These are phyloP conservation scores for Aspergillus sojae DNA, from an alignment of 2,329 filamentous ascomycete species.

Conservation along the genomic window DNA sequence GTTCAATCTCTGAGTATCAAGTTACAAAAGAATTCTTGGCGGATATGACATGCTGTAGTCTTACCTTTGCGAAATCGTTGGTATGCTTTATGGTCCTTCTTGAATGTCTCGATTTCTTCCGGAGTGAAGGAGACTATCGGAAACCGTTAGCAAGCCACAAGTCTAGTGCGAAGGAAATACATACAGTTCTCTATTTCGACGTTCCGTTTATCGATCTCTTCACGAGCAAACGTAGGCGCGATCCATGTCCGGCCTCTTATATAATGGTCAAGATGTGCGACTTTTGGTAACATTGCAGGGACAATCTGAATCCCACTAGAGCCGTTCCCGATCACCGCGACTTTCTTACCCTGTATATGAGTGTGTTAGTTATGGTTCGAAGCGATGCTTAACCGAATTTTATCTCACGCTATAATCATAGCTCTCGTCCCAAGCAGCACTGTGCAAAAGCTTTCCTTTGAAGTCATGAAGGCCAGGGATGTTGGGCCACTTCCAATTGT, in stretches of 20 bases:
- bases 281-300: constrained; percentile 44
- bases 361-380: background rate
- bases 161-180: background rate
- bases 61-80: constrained; percentile 39
- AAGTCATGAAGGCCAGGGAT: constrained; percentile 52
- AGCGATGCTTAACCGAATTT: too few species aligned
- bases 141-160: background rate
- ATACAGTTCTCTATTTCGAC: constrained; percentile 33
- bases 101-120: constrained; percentile 37
- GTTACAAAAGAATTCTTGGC: background rate
- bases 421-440: constrained; percentile 45
- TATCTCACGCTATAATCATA: constrained; percentile 36
- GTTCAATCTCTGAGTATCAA: constrained; percentile 31
- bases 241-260: constrained; percentile 37
- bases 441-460: constrained; percentile 49
- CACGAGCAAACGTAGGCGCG: constrained; percentile 30
- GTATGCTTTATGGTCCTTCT: constrained; percentile 33
- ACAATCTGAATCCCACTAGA: constrained; percentile 47
- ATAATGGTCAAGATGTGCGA: constrained; percentile 40
- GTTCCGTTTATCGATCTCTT: constrained; percentile 31
- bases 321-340: constrained; percentile 43
- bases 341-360: constrained; percentile 31
- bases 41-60: background rate
- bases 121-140: constrained; percentile 32
- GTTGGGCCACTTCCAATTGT: constrained; percentile 49